Base-by-base conservation (phyloP, 768 basidiomycete species). In the Serendipita vermifera region DNA sequence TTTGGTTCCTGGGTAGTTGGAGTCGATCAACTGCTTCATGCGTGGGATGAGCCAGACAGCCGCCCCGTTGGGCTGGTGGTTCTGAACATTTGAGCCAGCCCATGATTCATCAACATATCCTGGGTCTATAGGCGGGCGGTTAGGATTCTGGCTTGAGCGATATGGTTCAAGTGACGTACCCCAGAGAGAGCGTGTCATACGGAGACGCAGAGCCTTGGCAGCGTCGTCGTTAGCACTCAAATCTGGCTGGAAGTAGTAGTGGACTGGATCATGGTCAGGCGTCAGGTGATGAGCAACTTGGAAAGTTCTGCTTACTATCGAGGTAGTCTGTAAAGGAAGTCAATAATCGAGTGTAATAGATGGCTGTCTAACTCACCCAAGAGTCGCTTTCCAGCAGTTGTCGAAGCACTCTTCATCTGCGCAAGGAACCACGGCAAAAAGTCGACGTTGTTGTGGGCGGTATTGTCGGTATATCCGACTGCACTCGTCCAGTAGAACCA, bases 341-440 rank as follows among this genome's bases (percentile, higher is more conserved):
- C n/a, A n/a, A n/a, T n/a, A n/a, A n/a, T n/a, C n/a, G n/a, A n/a
- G n/a, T n/a, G n/a, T n/a, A n/a, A n/a, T n/a, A n/a, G n/a, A n/a
- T n/a, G n/a, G n/a, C n/a, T 36, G 9, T 36, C n/a, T 7, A n/a
- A 27, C 46, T 24, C 27, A 51, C 46, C 46, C n/a, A 79, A 65
- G 22, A 77, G 65, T 11, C 77, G 67, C 59, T 73, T 69, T 2
- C 74, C 72, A 9, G 64, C 58, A 2, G 57, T 64, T 6, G 59
- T 61, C 38, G 72, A 71, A 2, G 67, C 66, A 5, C 65, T 59
- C 33, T 72, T 70, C 76, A 79, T 77, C 64, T 78, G 66, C 14
- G 63, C 48, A 46, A 79, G 67, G 73, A 79, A 77, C 77, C 77
- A 79, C 14, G 77, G 77, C 4, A 79, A 55, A 69, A 77, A 79